Evolutionary conservation across 805 yeast species (phyloP).

Genomic region (Yamadazyma phyllophila): DNA sequence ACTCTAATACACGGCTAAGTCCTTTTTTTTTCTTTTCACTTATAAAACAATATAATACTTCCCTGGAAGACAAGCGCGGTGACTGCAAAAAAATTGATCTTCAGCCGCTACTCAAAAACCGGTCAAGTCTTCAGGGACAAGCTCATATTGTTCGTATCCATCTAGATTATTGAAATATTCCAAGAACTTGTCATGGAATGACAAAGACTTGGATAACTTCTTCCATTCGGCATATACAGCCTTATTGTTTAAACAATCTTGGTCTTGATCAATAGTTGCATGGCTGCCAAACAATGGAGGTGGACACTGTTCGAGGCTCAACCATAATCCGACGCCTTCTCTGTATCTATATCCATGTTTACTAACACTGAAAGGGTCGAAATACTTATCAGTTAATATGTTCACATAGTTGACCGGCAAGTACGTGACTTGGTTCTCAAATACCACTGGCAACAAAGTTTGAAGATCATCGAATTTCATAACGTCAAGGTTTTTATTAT

Average conservation of each 20-base stretch:
- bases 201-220: constrained; percentile 1
- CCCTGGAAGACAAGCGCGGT: background rate
- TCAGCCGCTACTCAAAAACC: background rate
- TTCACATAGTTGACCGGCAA: constrained; percentile 29
- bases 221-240: constrained; percentile 2
- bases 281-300: constrained; percentile 2
- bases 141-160: constrained; percentile 3
- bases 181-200: constrained; percentile 10
- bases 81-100: background rate
- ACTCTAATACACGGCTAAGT: too few species aligned
- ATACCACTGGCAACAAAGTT: constrained; percentile 32
- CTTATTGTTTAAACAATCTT: constrained; percentile 12
- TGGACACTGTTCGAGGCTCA: constrained; percentile 10
- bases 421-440: constrained; percentile 36
- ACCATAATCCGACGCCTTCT: constrained; percentile 13
- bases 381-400: constrained; percentile 28
- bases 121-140: constrained; percentile 5
- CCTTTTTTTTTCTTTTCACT: too few species aligned
- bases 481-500: constrained; percentile 19
- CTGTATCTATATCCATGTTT: constrained; percentile 9
- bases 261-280: constrained; percentile 11
- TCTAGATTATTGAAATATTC: constrained; percentile 8
- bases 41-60: too few species aligned
- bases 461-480: constrained; percentile 28
- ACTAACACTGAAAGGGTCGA: constrained; percentile 12